Percentiles rank a stretch among this genome's conserved stretches.
phyloP scores from a whole-genome alignment of 345 rosid species.

The Fremontodendron californicum region DNA sequence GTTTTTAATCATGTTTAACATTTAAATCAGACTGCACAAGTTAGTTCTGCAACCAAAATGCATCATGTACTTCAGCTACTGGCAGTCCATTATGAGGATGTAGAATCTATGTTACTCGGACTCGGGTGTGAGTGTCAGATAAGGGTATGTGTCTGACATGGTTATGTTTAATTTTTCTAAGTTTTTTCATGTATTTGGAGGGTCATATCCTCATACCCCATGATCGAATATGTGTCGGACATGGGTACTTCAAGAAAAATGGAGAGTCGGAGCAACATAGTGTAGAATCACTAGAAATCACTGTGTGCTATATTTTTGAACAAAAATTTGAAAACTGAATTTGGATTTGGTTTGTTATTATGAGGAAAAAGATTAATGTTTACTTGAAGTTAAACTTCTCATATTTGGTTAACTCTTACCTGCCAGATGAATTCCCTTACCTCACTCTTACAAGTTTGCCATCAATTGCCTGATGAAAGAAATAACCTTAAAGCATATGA shows the following conservation, averaged over 20 bases:
- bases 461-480: conserved; percentile 59
- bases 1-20: background rate
- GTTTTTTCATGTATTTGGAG: too few relatives aligned
- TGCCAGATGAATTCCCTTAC: conserved; percentile 89
- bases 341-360: background rate
- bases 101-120: too few relatives aligned
- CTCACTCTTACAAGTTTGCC: conserved; percentile 72
- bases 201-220: too few relatives aligned
- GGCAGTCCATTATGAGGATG: too few relatives aligned
- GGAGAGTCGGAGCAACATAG: too few relatives aligned
- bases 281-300: background rate
- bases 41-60: background rate
- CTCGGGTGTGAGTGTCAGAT: too few relatives aligned
- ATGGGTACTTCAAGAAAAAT: too few relatives aligned
- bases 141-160: too few relatives aligned
- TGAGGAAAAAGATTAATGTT: background rate
- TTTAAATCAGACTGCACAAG: background rate
- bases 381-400: conserved; percentile 16
- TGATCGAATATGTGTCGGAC: too few relatives aligned
- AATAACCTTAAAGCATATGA: conserved; percentile 39
- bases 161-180: too few relatives aligned
- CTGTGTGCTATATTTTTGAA: background rate
- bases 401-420: conserved; percentile 19
- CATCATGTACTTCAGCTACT: background rate
- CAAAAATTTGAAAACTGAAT: background rate